Base-by-base conservation (phyloP, 2,329 filamentous ascomycete species). In the Cercospora zeina region DNA sequence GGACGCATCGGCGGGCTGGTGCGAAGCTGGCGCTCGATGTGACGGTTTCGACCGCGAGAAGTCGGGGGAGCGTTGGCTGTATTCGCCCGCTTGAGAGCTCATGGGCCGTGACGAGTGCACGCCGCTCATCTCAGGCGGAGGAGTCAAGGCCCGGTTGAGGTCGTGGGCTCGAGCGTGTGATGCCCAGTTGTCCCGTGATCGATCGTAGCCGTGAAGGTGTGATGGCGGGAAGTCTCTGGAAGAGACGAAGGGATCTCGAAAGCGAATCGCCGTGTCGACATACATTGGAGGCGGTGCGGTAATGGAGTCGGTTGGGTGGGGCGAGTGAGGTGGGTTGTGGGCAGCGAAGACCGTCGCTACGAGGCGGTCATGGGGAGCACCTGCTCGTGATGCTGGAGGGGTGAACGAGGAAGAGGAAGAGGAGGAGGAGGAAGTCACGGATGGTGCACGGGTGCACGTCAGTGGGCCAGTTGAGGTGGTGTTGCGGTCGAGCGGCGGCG, bases 61-160 rank as follows among this genome's bases (percentile, higher is more conserved):
- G 16, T 72, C 68, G 56, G 55, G 62, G 63, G 71, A 68, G 45
- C 67, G 65, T 53, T 68, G 54, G 50, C 66, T 67, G 42, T 59
- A 56, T 19, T 58, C 51, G 19, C 36, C 51, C 39, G 59, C 59
- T 57, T 69, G 66, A 39, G 68, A 68, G 63, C 65, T 62, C 50
- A 42, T 65, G 33, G 66, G 66, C 59, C 65, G 62, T 39, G 66
- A 55, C 37, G 68, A 63, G 56, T 68, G 64, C 50, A 68, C 61
- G 60, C 67, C 63, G 61, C 69, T 71, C 75, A 76, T 76, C 54
- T 76, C 74, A 59, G 70, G 72, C 45, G 74, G 74, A 49, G 74
- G 74, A 3, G 74, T 76, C 42, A 72, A 69, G 47, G 72, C 67
- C 61, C 69, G 62, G 30, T 63, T 63, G 33, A 66, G 58, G 55